Conservation (phyloP, 2,329 filamentous ascomycete genomes). For the Ploettnerulaceae sp. region DNA sequence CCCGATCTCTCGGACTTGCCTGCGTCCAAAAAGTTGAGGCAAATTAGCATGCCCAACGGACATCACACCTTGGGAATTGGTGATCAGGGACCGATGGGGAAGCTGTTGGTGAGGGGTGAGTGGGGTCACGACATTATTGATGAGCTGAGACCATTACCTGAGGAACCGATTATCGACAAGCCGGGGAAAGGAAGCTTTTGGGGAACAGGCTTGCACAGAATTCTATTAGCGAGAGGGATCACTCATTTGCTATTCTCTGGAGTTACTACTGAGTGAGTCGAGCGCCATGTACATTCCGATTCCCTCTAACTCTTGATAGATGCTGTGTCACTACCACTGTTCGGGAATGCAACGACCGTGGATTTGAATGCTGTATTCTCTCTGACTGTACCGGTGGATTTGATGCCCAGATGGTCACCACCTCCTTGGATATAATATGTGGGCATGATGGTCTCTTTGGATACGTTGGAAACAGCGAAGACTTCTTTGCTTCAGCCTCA, state of each 20-base stretch:
- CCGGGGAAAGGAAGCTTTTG: constrained; percentile 52
- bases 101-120: constrained; percentile 54
- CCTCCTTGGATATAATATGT: constrained; percentile 46
- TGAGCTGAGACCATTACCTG: constrained; percentile 34
- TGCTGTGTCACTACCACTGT: constrained; percentile 53
- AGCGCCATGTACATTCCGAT: background rate
- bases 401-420: constrained; percentile 41
- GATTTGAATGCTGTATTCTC: constrained; percentile 53
- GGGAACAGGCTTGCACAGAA: constrained; percentile 49
- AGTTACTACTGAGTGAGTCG: constrained; percentile 48
- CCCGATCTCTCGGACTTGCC: constrained; percentile 51
- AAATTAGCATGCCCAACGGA: constrained; percentile 39
- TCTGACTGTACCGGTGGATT: constrained; percentile 46
- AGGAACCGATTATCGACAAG: constrained; percentile 34
- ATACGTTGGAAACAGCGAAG: constrained; percentile 40
- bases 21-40: constrained; percentile 46
- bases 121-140: constrained; percentile 52
- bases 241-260: constrained; percentile 54
- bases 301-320: constrained; percentile 20
- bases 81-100: constrained; percentile 50
- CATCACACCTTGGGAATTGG: constrained; percentile 44
- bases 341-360: constrained; percentile 54
- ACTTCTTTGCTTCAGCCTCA: constrained; percentile 35
- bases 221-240: constrained; percentile 49
- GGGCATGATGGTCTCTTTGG: constrained; percentile 49